phyloP scores from a whole-genome alignment of 148 eudicot genomes.

The Spergularia bocconei region DNA sequence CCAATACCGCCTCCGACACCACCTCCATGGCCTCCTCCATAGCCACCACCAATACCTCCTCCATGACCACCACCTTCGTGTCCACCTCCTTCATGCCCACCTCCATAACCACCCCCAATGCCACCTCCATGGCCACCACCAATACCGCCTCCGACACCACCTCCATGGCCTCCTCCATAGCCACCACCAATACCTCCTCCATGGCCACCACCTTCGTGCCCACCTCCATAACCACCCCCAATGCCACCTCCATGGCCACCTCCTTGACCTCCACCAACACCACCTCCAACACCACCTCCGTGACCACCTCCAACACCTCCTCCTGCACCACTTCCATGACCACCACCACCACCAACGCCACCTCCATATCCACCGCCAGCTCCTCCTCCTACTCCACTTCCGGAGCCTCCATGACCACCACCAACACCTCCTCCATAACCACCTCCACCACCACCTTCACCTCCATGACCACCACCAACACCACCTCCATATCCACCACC shows the following conservation, averaged over 20 bases:
- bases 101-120: background rate
- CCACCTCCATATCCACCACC: constrained; percentile 16
- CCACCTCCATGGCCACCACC: constrained; percentile 22
- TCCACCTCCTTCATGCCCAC: constrained; percentile 19
- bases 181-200: constrained; percentile 15
- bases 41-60: background rate
- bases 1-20: background rate
- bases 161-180: constrained; percentile 15
- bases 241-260: constrained; percentile 26
- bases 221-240: constrained; percentile 21
- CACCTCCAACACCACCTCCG: constrained; percentile 24
- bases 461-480: constrained; percentile 5
- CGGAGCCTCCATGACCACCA: constrained; percentile 11
- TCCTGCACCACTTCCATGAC: constrained; percentile 7
- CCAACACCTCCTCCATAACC: constrained; percentile 12
- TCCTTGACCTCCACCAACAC: constrained; percentile 9
- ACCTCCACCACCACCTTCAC: constrained; percentile 4
- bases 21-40: constrained; percentile 16
- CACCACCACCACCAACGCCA: constrained; percentile 14
- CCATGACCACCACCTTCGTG: background rate
- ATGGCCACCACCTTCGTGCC: constrained; percentile 18
- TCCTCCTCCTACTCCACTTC: constrained; percentile 12
- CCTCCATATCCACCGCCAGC: constrained; percentile 14
- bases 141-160: constrained; percentile 19
- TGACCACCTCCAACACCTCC: constrained; percentile 15